Conservation (phyloP, 1,284 basidiomycete genomes). For the Ceratobasidium sp. region DNA sequence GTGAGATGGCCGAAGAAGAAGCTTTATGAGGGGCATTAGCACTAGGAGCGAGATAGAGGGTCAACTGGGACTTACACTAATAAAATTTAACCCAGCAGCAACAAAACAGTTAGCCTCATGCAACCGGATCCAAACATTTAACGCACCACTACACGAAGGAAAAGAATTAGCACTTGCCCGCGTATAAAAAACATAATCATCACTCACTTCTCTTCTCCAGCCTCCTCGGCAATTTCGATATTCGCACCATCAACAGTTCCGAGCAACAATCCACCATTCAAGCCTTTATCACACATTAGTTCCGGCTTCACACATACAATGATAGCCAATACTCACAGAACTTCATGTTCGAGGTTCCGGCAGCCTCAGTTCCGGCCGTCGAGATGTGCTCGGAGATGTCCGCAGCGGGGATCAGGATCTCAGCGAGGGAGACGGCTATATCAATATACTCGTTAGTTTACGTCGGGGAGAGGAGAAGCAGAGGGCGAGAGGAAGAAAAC, state of each 20-base stretch:
- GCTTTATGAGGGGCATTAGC: slow-evolving; percentile 55
- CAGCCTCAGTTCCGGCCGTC: slow-evolving; percentile 87
- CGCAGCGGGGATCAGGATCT: slow-evolving; percentile 89
- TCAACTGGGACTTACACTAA: slow-evolving; percentile 17
- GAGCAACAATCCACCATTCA: slow-evolving; percentile 70
- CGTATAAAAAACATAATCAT: slow-evolving; percentile 38
- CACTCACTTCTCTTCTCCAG: slow-evolving; percentile 67
- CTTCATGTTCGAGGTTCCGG: slow-evolving; percentile 90
- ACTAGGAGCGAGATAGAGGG: slow-evolving; percentile 12
- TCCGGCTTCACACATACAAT: not conserved
- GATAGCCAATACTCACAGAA: slow-evolving; percentile 51
- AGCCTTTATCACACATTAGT: slow-evolving; percentile 64
- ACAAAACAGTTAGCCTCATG: not conserved
- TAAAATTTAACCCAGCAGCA: not conserved
- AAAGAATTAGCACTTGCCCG: slow-evolving; percentile 48
- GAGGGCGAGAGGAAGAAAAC: slow-evolving; percentile 30
- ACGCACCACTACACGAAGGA: slow-evolving; percentile 60
- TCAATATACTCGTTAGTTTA: not conserved
- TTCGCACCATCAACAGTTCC: slow-evolving; percentile 81
- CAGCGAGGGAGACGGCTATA: slow-evolving; percentile 75
- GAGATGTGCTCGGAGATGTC: slow-evolving; percentile 95
- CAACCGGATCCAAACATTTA: slow-evolving; percentile 53
- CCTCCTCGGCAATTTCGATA: slow-evolving; percentile 94
- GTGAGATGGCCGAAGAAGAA: slow-evolving; percentile 86
- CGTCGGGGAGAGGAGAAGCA: not conserved